Evolutionary conservation across 1,284 basidiomycete species (phyloP).

Genomic region (Rhodotorula sp.): DNA sequence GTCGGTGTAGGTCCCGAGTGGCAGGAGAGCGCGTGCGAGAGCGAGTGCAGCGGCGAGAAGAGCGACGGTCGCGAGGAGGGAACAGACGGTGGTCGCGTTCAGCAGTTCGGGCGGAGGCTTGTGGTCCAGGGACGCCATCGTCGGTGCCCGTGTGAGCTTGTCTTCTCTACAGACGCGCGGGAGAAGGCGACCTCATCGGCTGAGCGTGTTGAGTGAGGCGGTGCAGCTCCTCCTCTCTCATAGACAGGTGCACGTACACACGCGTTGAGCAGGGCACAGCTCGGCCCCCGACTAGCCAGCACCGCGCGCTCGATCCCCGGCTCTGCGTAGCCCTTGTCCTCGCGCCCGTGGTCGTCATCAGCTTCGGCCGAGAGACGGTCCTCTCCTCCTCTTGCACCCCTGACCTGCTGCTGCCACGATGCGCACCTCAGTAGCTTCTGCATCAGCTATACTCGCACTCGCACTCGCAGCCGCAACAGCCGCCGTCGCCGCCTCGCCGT

Average conservation of each 20-base stretch:
- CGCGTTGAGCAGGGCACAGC: too few relatives aligned
- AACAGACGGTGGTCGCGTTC: slow-evolving; percentile 24
- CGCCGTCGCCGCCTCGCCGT: not conserved
- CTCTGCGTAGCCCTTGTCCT: too few relatives aligned
- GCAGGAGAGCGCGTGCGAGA: slow-evolving; percentile 2
- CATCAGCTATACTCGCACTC: not conserved
- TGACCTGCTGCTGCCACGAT: not conserved
- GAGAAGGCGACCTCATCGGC: not conserved
- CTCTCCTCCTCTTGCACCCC: too few relatives aligned
- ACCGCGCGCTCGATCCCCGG: not conserved
- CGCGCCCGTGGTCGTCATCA: too few relatives aligned
- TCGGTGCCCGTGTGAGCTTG: too few relatives aligned
- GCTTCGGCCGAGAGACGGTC: too few relatives aligned
- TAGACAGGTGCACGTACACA: not conserved
- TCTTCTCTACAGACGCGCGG: too few relatives aligned
- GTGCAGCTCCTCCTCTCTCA: not conserved
- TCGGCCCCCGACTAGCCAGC: too few relatives aligned
- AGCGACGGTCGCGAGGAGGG: slow-evolving; percentile 20
- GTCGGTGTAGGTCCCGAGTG: not conserved
- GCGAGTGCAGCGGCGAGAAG: slow-evolving; percentile 16
- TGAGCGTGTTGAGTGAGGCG: not conserved
- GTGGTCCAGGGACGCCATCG: not conserved
- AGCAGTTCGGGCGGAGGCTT: slow-evolving; percentile 21
- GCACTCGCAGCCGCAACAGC: too few relatives aligned
- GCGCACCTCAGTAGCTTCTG: not conserved